These are phyloP conservation scores for Yamadazyma takamatsuzukensis DNA, from an alignment of 805 yeast species.

Conservation along the genomic window DNA sequence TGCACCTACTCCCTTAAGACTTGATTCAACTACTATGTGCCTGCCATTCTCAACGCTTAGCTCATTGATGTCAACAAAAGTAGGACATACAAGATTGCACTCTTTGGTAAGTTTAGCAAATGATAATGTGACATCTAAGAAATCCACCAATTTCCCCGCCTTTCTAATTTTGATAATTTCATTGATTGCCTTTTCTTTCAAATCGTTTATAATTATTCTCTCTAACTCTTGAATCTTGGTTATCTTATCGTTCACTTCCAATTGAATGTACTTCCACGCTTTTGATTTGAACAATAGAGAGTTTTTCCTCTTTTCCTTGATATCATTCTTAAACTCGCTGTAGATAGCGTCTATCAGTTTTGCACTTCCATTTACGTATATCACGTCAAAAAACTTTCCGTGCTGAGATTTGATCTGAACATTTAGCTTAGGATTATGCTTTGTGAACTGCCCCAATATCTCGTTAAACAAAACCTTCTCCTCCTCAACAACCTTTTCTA, in stretches of 20 bases:
- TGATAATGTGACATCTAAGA: conserved; percentile 67
- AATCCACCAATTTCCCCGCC: conserved; percentile 52
- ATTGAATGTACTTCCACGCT: conserved; percentile 52
- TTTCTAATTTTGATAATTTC: conserved; percentile 46
- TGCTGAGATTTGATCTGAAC: conserved; percentile 26
- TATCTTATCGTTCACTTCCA: conserved; percentile 44
- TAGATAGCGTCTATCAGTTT: conserved; percentile 21
- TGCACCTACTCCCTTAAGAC: conserved; percentile 46
- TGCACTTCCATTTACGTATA: conserved; percentile 44
- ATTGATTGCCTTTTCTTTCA: conserved; percentile 46
- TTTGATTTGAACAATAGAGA: conserved; percentile 44
- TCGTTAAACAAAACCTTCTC: conserved; percentile 23
- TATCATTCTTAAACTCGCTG: conserved; percentile 18
- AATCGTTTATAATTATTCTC: conserved; percentile 42
- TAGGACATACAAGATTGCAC: conserved; percentile 63
- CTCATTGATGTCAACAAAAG: conserved; percentile 38
- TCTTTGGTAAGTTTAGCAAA: conserved; percentile 74
- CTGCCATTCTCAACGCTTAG: conserved; percentile 64
- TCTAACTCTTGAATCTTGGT: conserved; percentile 55
- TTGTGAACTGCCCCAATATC: conserved; percentile 15
- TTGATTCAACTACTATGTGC: conserved; percentile 83
- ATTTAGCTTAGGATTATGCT: conserved; percentile 26
- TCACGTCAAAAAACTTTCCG: conserved; percentile 36
- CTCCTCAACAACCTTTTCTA: conserved; percentile 20
- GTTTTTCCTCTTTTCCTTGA: conserved; percentile 35